phyloP scores from a whole-genome alignment of 176 grass and related monocot genomes.

The Musa troglodytarum region DNA sequence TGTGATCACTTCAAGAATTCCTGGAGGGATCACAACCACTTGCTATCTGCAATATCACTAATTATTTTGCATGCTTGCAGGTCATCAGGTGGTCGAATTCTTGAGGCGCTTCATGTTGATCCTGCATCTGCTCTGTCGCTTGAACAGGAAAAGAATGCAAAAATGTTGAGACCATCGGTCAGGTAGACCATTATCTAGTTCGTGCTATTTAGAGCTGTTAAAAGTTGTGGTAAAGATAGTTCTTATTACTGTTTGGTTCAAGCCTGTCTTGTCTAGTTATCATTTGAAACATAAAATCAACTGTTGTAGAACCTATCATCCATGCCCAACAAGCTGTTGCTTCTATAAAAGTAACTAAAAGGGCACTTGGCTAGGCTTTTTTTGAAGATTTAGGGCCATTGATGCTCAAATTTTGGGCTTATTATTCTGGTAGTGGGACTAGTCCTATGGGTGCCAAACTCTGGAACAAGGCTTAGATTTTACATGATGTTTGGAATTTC shows the following conservation, averaged over 20 bases:
- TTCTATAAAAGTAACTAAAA: background rate
- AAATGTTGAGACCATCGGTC: constrained; percentile 49
- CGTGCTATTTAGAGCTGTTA: constrained; percentile 6
- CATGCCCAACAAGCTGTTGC: background rate
- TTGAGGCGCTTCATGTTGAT: constrained; percentile 96
- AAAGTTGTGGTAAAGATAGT: background rate
- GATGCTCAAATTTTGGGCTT: background rate
- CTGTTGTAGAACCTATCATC: background rate
- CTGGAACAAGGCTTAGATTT: background rate
- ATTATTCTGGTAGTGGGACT: background rate
- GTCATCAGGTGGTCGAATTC: constrained; percentile 68
- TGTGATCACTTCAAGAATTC: constrained; percentile 5
- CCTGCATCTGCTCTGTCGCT: constrained; percentile 86
- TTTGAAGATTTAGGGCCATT: background rate
- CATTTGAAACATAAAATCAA: background rate
- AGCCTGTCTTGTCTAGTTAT: background rate
- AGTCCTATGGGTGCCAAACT: background rate
- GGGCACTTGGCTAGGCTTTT: background rate
- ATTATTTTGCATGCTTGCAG: constrained; percentile 49
- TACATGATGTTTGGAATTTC: background rate
- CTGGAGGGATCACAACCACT: background rate
- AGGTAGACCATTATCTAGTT: constrained; percentile 52
- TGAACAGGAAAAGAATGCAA: constrained; percentile 86
- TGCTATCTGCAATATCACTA: constrained; percentile 37
- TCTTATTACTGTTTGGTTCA: background rate